These are phyloP conservation scores for Yamadazyma kitorensis DNA, from an alignment of 805 yeast genomes.

Conservation along the genomic window DNA sequence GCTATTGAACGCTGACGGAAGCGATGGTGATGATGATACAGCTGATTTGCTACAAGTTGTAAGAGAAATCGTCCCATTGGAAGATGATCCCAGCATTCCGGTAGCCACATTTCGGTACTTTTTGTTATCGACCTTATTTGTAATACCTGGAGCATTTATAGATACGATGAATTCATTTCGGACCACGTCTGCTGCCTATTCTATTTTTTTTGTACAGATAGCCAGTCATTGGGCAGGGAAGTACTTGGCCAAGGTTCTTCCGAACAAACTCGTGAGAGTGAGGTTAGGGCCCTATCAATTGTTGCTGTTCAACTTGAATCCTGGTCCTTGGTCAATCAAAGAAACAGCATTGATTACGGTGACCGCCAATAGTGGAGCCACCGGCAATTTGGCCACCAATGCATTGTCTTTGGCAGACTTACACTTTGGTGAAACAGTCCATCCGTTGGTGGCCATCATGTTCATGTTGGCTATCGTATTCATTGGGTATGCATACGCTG, in stretches of 20 bases:
- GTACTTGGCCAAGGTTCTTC: conserved; percentile 42
- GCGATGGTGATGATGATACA: conserved; percentile 20
- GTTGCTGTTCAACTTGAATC: conserved; percentile 35
- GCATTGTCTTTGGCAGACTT: conserved; percentile 47
- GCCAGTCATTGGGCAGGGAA: conserved; percentile 47
- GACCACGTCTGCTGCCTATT: conserved; percentile 48
- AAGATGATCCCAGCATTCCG: conserved; percentile 39
- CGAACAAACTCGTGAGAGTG: conserved; percentile 21
- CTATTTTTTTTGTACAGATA: conserved; percentile 52
- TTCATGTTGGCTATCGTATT: conserved; percentile 54
- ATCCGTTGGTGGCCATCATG: conserved; percentile 34
- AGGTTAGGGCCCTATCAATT: conserved; percentile 14
- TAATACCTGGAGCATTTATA: conserved; percentile 42
- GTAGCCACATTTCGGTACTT: conserved; percentile 37
- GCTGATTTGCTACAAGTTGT: conserved; percentile 28
- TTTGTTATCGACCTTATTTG: conserved; percentile 30
- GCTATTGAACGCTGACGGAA: too few species aligned
- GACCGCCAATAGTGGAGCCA: conserved; percentile 52
- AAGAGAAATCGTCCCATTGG: conserved; percentile 34
- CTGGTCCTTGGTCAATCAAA: conserved; percentile 56
- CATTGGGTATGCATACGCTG: conserved; percentile 53
- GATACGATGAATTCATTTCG: conserved; percentile 42
- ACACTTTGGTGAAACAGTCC: conserved; percentile 36
- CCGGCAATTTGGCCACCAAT: conserved; percentile 49
- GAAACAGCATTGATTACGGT: conserved; percentile 52